Conservation (phyloP, 345 rosid genomes). For the Capsella bursapastoris region DNA sequence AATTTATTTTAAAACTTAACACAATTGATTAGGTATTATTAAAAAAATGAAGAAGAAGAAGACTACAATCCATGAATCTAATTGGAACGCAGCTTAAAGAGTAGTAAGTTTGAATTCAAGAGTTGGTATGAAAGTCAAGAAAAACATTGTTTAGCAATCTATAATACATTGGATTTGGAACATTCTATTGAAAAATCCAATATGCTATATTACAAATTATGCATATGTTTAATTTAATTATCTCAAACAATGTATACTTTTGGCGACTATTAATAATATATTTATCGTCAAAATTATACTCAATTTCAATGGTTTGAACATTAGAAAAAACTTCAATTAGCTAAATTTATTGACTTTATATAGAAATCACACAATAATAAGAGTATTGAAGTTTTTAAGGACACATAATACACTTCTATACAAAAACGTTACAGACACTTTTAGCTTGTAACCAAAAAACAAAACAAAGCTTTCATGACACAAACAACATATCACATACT, state of each 20-base stretch:
- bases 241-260: neutral
- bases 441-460: conserved; percentile 27
- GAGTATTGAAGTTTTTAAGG: neutral
- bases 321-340: neutral
- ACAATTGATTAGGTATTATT: neutral
- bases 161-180: neutral
- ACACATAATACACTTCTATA: conserved; percentile 33
- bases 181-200: conserved; percentile 4
- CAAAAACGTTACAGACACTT: conserved; percentile 34
- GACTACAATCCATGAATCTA: neutral
- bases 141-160: neutral
- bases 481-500: conserved; percentile 18
- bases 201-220: neutral
- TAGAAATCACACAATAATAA: neutral
- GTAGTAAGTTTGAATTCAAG: neutral
- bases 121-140: conserved; percentile 15
- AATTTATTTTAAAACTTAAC: neutral
- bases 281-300: neutral
- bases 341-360: neutral
- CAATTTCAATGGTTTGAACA: neutral
- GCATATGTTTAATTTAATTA: neutral
- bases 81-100: neutral
- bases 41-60: neutral
- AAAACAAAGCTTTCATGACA: conserved; percentile 29
- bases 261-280: neutral